phyloP scores from a whole-genome alignment of 2,329 filamentous ascomycete species.

The Penicillium sp. region DNA sequence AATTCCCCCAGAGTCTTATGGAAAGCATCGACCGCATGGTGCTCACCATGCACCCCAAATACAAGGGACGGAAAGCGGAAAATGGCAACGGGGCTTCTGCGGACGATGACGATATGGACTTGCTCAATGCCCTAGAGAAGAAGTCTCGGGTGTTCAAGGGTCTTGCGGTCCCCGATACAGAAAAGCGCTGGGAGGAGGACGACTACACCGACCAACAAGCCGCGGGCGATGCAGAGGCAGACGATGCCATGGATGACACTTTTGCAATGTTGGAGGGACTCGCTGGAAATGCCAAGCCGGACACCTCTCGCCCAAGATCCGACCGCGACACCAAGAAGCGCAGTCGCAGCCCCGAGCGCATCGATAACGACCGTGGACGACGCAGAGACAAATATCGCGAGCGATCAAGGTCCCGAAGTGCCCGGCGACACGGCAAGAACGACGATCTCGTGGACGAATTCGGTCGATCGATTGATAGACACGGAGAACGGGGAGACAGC shows the following conservation, averaged over 20 bases:
- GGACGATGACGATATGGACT: constrained; percentile 47
- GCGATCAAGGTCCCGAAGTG: constrained; percentile 55
- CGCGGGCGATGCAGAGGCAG: constrained; percentile 43
- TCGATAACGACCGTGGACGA: constrained; percentile 52
- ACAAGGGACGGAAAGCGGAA: constrained; percentile 61
- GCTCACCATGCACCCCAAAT: constrained; percentile 85
- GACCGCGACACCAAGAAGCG: constrained; percentile 52
- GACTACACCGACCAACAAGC: constrained; percentile 39
- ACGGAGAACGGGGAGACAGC: constrained; percentile 38
- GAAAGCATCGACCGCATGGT: constrained; percentile 91
- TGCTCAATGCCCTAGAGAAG: constrained; percentile 57
- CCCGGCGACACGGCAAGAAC: constrained; percentile 39
- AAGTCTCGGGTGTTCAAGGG: constrained; percentile 91
- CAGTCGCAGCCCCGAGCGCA: constrained; percentile 54
- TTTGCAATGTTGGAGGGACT: constrained; percentile 87
- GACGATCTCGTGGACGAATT: constrained; percentile 63
- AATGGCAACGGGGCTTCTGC: constrained; percentile 38
- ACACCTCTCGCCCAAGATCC: constrained; percentile 38
- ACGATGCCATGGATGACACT: constrained; percentile 84
- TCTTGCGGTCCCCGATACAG: constrained; percentile 80
- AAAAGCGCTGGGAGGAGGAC: constrained; percentile 57
- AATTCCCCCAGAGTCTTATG: constrained; percentile 81
- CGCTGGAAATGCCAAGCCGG: constrained; percentile 62
- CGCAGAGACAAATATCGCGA: constrained; percentile 48
- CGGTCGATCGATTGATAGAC: constrained; percentile 50